Base-by-base conservation (phyloP, 2,329 filamentous ascomycete species). In the Neophaeococcomyces mojaviensis region DNA sequence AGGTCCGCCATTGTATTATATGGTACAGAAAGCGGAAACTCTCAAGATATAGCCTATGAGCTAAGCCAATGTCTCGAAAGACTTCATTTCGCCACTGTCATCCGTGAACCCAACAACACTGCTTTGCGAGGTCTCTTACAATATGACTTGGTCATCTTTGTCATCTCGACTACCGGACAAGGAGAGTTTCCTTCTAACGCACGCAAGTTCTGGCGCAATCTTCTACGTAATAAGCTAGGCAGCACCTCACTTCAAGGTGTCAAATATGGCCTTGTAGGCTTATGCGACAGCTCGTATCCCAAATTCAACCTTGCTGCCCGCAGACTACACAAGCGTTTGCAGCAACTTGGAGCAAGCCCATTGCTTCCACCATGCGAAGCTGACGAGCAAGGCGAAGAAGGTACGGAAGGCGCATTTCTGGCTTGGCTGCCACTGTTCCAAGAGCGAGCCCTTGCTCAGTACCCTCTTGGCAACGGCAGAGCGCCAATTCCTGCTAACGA, bases 251-350 rank as follows among this genome's bases (percentile, higher is more conserved):
- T 98, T 32, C 61, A 70, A 31, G 73, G 76, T 28, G 69, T 94
- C 51, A 74, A 71, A 1, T 97, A 94, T 65, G 83, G 86, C 2
- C 85, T 83, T 0, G 95, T 97, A 70, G 92, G 92, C 1, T 74
- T 97, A 1, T 92, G 92, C 1, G 92, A 98, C 65, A 95, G 86
- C 59, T 94, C 89, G 1, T 98, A 98, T 72, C 76, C 84, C 46
- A 90, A 94, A 82, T 95, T 88, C 66, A 98, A 98, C 68, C 95
- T 87, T 79, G 88, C 90, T 15, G 85, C 86, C 37, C 79, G 88
- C 40, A 94, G 96, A 66, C 72, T 98, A 37, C 81, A 88, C 58
- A 90, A 88, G 57, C 80, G 92, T 13, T 71, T 98, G 28, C 64
- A 82, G 31, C 88, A 95, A 61, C 77, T 98, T 1, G 90, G 90